phyloP scores from a whole-genome alignment of 768 basidiomycete genomes.

The Pisolithus sp. region DNA sequence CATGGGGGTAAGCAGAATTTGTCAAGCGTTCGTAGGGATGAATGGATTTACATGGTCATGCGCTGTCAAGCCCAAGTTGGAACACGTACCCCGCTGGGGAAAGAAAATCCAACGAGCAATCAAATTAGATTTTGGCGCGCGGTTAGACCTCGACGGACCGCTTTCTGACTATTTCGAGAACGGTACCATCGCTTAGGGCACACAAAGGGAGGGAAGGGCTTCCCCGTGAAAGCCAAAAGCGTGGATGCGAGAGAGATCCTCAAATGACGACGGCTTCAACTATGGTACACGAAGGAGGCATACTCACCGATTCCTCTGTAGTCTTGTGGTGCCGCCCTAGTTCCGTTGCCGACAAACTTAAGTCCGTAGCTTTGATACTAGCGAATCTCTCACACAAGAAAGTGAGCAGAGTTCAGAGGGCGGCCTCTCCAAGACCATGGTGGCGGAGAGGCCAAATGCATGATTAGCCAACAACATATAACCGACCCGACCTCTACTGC shows the following conservation, averaged over 20 bases:
- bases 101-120: not conserved
- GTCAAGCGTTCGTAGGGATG: too few species aligned
- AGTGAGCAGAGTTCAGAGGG: slow-evolving; percentile 1
- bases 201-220: slow-evolving; percentile 91
- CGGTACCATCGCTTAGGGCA: slow-evolving; percentile 72
- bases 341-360: slow-evolving; percentile 83
- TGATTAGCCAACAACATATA: too few species aligned
- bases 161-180: slow-evolving; percentile 58
- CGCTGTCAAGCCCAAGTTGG: too few species aligned
- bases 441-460: too few species aligned
- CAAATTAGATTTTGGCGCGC: not conserved
- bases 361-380: slow-evolving; percentile 88
- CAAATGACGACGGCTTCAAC: slow-evolving; percentile 76
- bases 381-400: slow-evolving; percentile 58
- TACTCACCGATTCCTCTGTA: slow-evolving; percentile 70
- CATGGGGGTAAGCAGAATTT: too few species aligned
- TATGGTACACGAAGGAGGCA: not conserved
- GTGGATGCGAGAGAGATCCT: slow-evolving; percentile 61
- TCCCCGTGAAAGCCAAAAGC: slow-evolving; percentile 97
- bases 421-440: too few species aligned
- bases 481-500: too few species aligned
- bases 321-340: slow-evolving; percentile 73
- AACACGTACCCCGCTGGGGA: slow-evolving; percentile 72
- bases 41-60: too few species aligned
- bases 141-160: slow-evolving; percentile 36